Percentiles rank a stretch among this genome's conserved stretches.
Evolutionary conservation across 208 protist genomes (phyloP).

Genomic region (Naegleria lovaniensis): DNA sequence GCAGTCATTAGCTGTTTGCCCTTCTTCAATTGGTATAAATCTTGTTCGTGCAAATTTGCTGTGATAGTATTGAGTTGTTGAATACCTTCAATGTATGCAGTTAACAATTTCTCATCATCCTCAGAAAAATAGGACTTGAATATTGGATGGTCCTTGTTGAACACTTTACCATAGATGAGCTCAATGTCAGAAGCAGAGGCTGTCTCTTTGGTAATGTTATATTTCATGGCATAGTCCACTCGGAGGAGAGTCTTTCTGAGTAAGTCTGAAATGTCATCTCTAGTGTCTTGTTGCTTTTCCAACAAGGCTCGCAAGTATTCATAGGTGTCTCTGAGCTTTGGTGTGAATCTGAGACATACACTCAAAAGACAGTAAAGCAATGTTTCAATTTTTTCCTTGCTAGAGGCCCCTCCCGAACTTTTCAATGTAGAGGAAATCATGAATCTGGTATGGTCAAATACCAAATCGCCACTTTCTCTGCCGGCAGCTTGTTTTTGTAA

Average conservation of each 20-base stretch:
- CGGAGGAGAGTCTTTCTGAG: not conserved
- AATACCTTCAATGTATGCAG: not conserved
- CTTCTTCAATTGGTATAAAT: not conserved
- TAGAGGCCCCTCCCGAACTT: not conserved
- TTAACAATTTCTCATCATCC: not conserved
- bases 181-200: not conserved
- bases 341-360: not conserved
- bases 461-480: slow-evolving; percentile 16
- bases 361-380: slow-evolving; percentile 2
- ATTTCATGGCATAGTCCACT: not conserved
- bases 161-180: not conserved
- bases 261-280: not conserved
- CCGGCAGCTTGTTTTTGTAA: slow-evolving; percentile 6
- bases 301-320: not conserved
- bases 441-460: slow-evolving; percentile 21
- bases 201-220: not conserved
- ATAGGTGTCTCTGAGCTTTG: not conserved
- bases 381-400: slow-evolving; percentile 5
- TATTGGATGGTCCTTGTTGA: not conserved
- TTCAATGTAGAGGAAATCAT: not conserved
- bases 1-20: not conserved
- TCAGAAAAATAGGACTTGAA: slow-evolving; percentile 4
- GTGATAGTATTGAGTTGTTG: not conserved
- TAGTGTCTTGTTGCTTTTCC: not conserved
- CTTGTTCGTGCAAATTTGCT: not conserved